Evolutionary conservation across 179 eudicot species (phyloP), one percentile per base, ranked within the genome.

Genomic region (Heliamphora pulchella): DNA sequence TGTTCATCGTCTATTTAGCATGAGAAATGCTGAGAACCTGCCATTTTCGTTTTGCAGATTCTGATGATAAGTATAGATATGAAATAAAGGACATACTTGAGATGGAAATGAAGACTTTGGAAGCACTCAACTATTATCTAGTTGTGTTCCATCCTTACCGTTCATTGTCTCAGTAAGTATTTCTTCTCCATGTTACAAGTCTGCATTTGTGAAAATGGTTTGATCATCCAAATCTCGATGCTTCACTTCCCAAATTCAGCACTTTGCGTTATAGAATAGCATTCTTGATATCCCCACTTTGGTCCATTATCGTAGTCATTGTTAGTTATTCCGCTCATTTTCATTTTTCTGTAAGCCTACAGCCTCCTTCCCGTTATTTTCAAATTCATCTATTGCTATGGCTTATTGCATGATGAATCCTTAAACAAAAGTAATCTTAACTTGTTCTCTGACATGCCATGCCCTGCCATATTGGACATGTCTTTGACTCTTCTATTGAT

Each of bases 61-160:
- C 89, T 3, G 96, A 91, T 76, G 97, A 94, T 15, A 88, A 90
- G 90, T 93, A 86, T 82, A 89, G 91, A 41, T 93, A 82, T 88
- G 99, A 96, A 81, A 94, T 89, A 76, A 96, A 96, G 85, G 99
- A 96, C 81, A 91, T 96, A 85, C 96, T 94, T 74, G 98, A 96
- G 86, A 96, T 94, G 99, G 99, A 96, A 86, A 96, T 96, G 99
- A 96, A 90, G 90, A 85, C 94, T 72, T 85, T 96, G 85, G 99
- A 96, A 87, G 99, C 97, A 66, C 91, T 96, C 54, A 86, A 94
- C 84, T 96, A 92, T 84, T 94, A 91, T 83, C 84, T 94, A 83
- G 96, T 92, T 83, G 93, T 96, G 76, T 96, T 86, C 86, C 99
- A 96, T 87, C 99, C 99, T 74, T 96, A 94, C 78, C 97, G 93